Evolutionary conservation across 495 filamentous ascomycete species (phyloP), one percentile per base, ranked within the genome.

Genomic region (Trypethelium eluteriae): DNA sequence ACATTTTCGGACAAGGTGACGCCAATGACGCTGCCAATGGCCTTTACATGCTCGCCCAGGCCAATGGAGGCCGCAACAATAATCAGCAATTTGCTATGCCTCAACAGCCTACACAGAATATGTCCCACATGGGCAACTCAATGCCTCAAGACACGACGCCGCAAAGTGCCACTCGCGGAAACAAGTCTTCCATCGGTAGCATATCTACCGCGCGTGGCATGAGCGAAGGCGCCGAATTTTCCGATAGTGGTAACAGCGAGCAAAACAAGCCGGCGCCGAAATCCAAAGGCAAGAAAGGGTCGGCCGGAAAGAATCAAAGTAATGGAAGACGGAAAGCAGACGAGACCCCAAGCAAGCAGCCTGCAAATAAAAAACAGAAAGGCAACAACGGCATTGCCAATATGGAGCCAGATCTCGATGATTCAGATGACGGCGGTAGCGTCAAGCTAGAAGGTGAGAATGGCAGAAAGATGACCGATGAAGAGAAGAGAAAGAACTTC

Each of bases 401-500:
- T 64, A 78, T 77, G 65, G 83, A 85, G 11, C 64, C 66, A 18
- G 57, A 68, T 16, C 39, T 44, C 46, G 80, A 82, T 63, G 49
- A 68, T 61, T 62, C 66, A n/a, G 11, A 67, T 7, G 81, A 83
- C 7, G 78, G 80, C n/a, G 77, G 87, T 36, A 80, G 83, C 9
- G 81, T 80, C 10, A 81, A 84, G 61, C 73, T 80, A 74, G 76
- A 81, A 68, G 72, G 80, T 70, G 61, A 75, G 59, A 67, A 77
- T 73, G 77, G 77, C 49, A 89, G 87, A 80, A 98, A 98, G 80
- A 97, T 98, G 95, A 98, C 94, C 12, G 94, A 98, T 70, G 94
- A 98, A 74, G 94, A 98, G 78, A 98, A 98, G 82, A 80, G 94
- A 47, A 96, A 94, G 80, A 98, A 98, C 72, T 98, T 98, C 78